phyloP scores from a whole-genome alignment of 306 rosid genomes.

The Quercus glauca region DNA sequence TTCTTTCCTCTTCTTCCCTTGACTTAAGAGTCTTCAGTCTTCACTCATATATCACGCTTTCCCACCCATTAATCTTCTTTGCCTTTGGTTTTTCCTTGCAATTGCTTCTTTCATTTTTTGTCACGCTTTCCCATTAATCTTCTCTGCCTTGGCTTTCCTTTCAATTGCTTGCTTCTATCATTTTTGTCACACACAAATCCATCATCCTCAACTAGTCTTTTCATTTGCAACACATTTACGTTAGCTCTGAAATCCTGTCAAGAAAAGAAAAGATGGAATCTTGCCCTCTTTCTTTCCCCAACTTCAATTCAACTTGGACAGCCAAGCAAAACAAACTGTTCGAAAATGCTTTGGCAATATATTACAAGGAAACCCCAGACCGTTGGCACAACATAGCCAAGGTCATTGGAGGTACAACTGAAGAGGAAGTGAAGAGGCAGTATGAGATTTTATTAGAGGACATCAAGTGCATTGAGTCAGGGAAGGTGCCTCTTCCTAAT shows the following conservation, averaged over 20 bases:
- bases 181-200: conserved; percentile 23
- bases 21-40: conserved; percentile 26
- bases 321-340: conserved; percentile 51
- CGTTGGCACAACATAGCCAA: conserved; percentile 63
- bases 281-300: conserved; percentile 24
- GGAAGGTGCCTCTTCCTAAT: conserved; percentile 55
- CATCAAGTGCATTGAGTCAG: conserved; percentile 61
- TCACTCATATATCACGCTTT: conserved; percentile 23
- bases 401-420: conserved; percentile 59
- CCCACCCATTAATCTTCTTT: conserved; percentile 12
- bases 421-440: conserved; percentile 63
- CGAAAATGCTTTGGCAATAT: conserved; percentile 67
- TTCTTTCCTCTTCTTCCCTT: conserved; percentile 29
- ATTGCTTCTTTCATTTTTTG: conserved; percentile 15
- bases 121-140: conserved; percentile 18
- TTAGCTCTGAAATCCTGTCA: conserved; percentile 14
- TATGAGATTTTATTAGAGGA: conserved; percentile 56
- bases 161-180: conserved; percentile 1
- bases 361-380: conserved; percentile 54
- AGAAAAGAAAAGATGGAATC: conserved; percentile 39
- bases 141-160: conserved; percentile 6
- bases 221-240: not conserved
- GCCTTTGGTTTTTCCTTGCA: not conserved
- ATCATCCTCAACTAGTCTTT: conserved; percentile 23
- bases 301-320: conserved; percentile 44